Conservation (phyloP, 257 asterid genomes). For the Penstemon davidsonii region DNA sequence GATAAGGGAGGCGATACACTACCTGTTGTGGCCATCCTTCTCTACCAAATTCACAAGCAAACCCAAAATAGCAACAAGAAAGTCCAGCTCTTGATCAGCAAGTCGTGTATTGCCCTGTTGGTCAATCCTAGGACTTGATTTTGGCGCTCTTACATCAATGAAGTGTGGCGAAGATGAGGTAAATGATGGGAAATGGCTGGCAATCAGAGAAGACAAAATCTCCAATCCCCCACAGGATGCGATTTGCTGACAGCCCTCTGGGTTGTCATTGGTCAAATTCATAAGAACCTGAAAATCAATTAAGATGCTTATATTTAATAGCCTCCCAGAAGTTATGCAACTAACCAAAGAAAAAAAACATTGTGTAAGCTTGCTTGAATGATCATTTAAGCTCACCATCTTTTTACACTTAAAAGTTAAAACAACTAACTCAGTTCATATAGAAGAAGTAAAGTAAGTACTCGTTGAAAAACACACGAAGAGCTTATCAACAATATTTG, state of each 20-base stretch:
- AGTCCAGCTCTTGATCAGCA: conserved; percentile 70
- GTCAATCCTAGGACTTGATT: neutral
- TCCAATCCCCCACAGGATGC: conserved; percentile 70
- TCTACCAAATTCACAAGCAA: conserved; percentile 84
- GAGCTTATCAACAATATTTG: neutral
- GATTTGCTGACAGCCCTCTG: conserved; percentile 75
- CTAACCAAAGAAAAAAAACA: neutral
- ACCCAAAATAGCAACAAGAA: conserved; percentile 84
- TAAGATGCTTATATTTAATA: neutral
- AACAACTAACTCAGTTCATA: neutral
- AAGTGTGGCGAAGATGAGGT: conserved; percentile 21
- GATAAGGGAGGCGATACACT: neutral
- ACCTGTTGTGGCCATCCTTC: conserved; percentile 72
- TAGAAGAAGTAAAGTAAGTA: neutral
- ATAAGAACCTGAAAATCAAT: conserved; percentile 61
- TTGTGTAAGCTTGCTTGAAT: no score
- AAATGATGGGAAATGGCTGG: conserved; percentile 62
- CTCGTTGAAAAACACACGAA: neutral
- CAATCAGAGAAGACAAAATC: conserved; percentile 60
- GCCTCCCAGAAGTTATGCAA: no score
- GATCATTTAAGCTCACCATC: no score
- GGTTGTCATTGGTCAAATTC: conserved; percentile 78
- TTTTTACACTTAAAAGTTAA: neutral
- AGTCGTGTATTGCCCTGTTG: conserved; percentile 37
- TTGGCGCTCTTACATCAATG: conserved; percentile 17